Evolutionary conservation across 768 basidiomycete species (phyloP).

Genomic region (Panus rudis): DNA sequence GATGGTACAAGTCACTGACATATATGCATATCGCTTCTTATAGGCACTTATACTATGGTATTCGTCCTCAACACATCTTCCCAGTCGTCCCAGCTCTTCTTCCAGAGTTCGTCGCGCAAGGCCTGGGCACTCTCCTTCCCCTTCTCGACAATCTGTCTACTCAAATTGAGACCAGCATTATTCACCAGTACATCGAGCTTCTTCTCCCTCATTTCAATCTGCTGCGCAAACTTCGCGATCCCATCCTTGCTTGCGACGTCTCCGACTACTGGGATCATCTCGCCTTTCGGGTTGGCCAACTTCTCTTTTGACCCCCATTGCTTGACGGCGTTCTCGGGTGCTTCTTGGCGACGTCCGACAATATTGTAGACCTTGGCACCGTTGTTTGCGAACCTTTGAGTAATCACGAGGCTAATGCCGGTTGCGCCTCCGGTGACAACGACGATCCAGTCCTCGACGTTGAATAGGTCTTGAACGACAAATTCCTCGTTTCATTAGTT

Average conservation of each 20-base stretch:
- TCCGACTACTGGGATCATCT: slow-evolving; percentile 21
- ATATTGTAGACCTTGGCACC: slow-evolving; percentile 38
- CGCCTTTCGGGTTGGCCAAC: slow-evolving; percentile 23
- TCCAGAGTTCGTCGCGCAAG: slow-evolving; percentile 23
- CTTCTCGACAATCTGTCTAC: slow-evolving; percentile 20
- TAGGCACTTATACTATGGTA: slow-evolving; percentile 21
- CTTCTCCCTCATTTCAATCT: slow-evolving; percentile 21
- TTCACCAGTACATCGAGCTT: slow-evolving; percentile 29
- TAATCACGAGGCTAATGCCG: slow-evolving; percentile 39
- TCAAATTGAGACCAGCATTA: slow-evolving; percentile 24
- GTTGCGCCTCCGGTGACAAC: slow-evolving; percentile 26
- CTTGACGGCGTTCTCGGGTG: slow-evolving; percentile 22
- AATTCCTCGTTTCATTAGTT: slow-evolving; percentile 20
- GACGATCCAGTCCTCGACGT: slow-evolving; percentile 23
- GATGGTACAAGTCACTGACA: not conserved
- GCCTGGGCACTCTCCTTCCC: slow-evolving; percentile 22
- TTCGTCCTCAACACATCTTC: slow-evolving; percentile 27
- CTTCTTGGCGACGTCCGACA: slow-evolving; percentile 27
- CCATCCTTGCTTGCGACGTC: slow-evolving; percentile 25
- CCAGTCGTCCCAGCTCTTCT: slow-evolving; percentile 24
- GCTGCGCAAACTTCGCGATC: slow-evolving; percentile 18
- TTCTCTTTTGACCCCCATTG: slow-evolving; percentile 19
- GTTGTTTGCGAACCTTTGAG: slow-evolving; percentile 34
- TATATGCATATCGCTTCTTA: not conserved
- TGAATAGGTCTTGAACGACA: slow-evolving; percentile 17